Evolutionary conservation across 352 stramenopile species (phyloP).

Genomic region (Globisporangium echinulatum): DNA sequence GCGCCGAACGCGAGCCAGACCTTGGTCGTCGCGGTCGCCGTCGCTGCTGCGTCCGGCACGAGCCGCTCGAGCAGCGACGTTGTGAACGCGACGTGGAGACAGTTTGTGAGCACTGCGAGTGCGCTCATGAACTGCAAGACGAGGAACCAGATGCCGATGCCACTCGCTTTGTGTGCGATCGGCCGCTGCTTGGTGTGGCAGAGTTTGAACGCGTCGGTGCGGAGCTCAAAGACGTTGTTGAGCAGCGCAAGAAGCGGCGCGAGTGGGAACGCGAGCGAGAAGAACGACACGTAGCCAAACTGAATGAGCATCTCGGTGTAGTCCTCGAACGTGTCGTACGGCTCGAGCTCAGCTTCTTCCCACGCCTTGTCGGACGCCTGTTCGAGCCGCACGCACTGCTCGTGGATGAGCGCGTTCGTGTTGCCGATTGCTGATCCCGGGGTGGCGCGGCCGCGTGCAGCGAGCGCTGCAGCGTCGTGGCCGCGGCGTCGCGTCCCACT

Average conservation of each 20-base stretch:
- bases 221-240: slow-evolving; percentile 92
- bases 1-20: slow-evolving; percentile 79
- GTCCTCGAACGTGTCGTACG: slow-evolving; percentile 94
- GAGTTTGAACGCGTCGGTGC: slow-evolving; percentile 93
- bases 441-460: background rate
- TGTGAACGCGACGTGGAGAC: slow-evolving; percentile 88
- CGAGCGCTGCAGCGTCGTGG: slow-evolving; percentile 4
- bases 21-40: slow-evolving; percentile 31
- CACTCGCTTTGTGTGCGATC: slow-evolving; percentile 89
- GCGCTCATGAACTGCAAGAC: slow-evolving; percentile 95
- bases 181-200: slow-evolving; percentile 89
- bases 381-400: slow-evolving; percentile 75
- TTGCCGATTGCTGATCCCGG: slow-evolving; percentile 4
- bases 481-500: slow-evolving; percentile 9
- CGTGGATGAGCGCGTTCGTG: slow-evolving; percentile 59
- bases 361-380: slow-evolving; percentile 76
- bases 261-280: slow-evolving; percentile 93
- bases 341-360: slow-evolving; percentile 88
- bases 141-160: slow-evolving; percentile 83
- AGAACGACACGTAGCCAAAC: slow-evolving; percentile 95
- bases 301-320: slow-evolving; percentile 93
- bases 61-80: slow-evolving; percentile 61
- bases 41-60: background rate
- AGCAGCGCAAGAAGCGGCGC: slow-evolving; percentile 89
- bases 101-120: slow-evolving; percentile 94